Percentiles rank a stretch among this genome's conserved stretches.
Evolutionary conservation across 2,329 filamentous ascomycete genomes (phyloP).

Genomic region (Pseudopithomyces chartarum): DNA sequence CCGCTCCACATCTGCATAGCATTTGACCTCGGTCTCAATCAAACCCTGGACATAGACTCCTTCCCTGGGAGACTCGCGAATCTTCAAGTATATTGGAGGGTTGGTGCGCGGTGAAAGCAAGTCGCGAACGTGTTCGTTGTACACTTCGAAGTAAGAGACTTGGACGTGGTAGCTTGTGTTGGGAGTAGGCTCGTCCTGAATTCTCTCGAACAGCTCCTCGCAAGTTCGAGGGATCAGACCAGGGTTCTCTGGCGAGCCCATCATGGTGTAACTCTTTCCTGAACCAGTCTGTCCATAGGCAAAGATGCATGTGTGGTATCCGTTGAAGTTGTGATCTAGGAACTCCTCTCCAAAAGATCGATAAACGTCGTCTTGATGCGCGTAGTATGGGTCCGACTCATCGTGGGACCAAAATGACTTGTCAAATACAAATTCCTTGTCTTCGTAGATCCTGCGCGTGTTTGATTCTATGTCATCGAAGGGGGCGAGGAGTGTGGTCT

Average conservation of each 20-base stretch:
- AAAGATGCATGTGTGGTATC: constrained; percentile 99
- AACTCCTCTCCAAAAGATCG: constrained; percentile 94
- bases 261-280: constrained; percentile 98
- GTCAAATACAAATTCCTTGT: constrained; percentile 94
- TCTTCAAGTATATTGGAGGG: constrained; percentile 90
- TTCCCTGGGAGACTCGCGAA: constrained; percentile 91
- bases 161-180: constrained; percentile 97
- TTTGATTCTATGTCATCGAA: constrained; percentile 60
- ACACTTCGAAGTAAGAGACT: constrained; percentile 98
- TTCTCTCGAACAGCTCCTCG: constrained; percentile 92
- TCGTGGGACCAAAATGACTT: constrained; percentile 98
- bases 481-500: constrained; percentile 79
- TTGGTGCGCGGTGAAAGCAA: constrained; percentile 81
- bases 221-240: constrained; percentile 95
- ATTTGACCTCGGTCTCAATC: constrained; percentile 89
- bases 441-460: constrained; percentile 76
- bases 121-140: constrained; percentile 98
- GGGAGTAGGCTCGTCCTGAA: constrained; percentile 80
- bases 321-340: constrained; percentile 98
- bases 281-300: constrained; percentile 98
- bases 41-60: constrained; percentile 97
- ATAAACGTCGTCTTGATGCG: constrained; percentile 91
- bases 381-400: constrained; percentile 79
- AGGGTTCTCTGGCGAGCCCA: constrained; percentile 84
- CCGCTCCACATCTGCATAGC: constrained; percentile 82